These are phyloP conservation scores for Fusarium pseudonygamai DNA, from an alignment of 2,329 filamentous ascomycete species.

Conservation along the genomic window DNA sequence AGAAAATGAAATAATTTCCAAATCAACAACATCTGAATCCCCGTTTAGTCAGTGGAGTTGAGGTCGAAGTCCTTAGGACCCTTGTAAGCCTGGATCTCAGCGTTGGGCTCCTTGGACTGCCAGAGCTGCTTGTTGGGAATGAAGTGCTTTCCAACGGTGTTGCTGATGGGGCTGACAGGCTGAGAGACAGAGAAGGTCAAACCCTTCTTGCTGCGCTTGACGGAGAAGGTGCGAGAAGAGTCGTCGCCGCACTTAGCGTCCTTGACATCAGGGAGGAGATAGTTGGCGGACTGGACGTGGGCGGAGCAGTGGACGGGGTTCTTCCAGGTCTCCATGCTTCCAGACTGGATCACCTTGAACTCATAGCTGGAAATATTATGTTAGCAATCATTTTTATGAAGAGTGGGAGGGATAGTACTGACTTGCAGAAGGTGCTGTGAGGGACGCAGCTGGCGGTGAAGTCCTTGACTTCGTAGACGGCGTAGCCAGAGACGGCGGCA, in stretches of 20 bases:
- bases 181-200: conserved; percentile 42
- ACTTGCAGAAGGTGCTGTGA: conserved; percentile 25
- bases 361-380: neutral
- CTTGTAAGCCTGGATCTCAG: conserved; percentile 43
- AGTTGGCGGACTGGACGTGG: conserved; percentile 30
- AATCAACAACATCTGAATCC: neutral
- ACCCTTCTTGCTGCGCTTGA: conserved; percentile 37
- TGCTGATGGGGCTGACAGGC: conserved; percentile 40
- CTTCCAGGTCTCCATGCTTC: conserved; percentile 40
- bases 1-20: too few relatives aligned
- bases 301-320: conserved; percentile 37
- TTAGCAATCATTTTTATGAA: neutral
- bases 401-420: neutral
- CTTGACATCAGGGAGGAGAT: conserved; percentile 45
- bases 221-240: conserved; percentile 45
- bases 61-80: conserved; percentile 37
- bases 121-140: conserved; percentile 33
- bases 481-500: neutral
- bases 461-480: conserved; percentile 15
- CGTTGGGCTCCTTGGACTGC: conserved; percentile 27
- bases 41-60: neutral
- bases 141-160: conserved; percentile 41
- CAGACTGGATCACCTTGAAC: conserved; percentile 25
- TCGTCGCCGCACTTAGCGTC: conserved; percentile 43
- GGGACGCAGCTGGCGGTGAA: conserved; percentile 23